A percentile compares a stretch with the other conserved stretches of the same genome.
These are phyloP conservation scores for Arthroderma uncinatum DNA, from an alignment of 2,329 filamentous ascomycete genomes.

Conservation along the genomic window DNA sequence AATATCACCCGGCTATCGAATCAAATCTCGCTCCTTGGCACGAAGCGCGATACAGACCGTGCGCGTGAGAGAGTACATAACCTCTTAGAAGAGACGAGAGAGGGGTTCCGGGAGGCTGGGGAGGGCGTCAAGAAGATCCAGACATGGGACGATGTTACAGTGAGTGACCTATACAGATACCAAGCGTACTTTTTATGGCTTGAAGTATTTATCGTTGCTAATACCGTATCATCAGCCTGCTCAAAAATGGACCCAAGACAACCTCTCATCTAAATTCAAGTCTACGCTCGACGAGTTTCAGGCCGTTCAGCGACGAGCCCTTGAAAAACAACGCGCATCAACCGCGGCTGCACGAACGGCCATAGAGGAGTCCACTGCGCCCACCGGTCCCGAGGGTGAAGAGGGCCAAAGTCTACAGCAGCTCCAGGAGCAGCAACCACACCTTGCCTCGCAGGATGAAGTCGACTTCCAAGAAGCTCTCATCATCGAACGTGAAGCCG, in stretches of 20 bases:
- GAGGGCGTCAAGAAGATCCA: conserved; percentile 90
- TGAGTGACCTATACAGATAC: conserved; percentile 32
- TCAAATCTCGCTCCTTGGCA: conserved; percentile 77
- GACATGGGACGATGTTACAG: conserved; percentile 71
- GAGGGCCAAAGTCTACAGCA: conserved; percentile 54
- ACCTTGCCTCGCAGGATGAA: conserved; percentile 80
- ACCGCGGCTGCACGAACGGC: conserved; percentile 72
- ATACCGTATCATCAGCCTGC: conserved; percentile 51
- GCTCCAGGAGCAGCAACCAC: conserved; percentile 64
- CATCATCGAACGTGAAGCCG: conserved; percentile 90
- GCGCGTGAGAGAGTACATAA: conserved; percentile 84
- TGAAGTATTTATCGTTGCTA: background rate
- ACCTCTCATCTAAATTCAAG: conserved; percentile 87
- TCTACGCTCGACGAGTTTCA: conserved; percentile 84
- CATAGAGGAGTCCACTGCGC: conserved; percentile 47
- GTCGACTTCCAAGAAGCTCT: conserved; percentile 95
- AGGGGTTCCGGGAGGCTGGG: conserved; percentile 80
- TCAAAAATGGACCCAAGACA: conserved; percentile 93
- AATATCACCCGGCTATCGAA: conserved; percentile 76
- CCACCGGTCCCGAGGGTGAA: conserved; percentile 29
- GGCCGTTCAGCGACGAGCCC: conserved; percentile 71
- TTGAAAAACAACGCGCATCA: conserved; percentile 86
- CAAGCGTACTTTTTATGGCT: background rate
- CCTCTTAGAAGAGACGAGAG: conserved; percentile 72
- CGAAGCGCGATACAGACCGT: conserved; percentile 79